phyloP scores from a whole-genome alignment of 208 protist genomes.

The Porcisia hertigi region DNA sequence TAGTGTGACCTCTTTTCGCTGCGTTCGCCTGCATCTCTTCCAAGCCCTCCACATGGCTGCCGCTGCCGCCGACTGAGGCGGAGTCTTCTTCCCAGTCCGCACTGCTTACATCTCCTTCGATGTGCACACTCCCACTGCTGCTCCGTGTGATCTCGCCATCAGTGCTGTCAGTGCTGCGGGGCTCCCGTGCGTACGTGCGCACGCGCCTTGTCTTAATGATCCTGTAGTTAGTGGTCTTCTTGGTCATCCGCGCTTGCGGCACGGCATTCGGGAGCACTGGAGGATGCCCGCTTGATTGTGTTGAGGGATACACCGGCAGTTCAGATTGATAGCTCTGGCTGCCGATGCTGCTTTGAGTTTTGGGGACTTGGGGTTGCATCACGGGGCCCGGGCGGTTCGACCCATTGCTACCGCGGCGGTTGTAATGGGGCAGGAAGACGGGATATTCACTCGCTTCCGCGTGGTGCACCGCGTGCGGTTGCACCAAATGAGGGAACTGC shows the following conservation, averaged over 20 bases:
- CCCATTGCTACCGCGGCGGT: conserved; percentile 1
- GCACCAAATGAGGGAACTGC: conserved; percentile 15
- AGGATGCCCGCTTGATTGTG: conserved; percentile 6
- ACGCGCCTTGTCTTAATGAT: conserved; percentile 23
- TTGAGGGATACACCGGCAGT: conserved; percentile 10
- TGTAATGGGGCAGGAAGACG: conserved; percentile 19
- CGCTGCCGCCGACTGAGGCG: neutral
- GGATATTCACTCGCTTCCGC: conserved; percentile 13
- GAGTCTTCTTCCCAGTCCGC: conserved; percentile 6
- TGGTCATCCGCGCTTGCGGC: conserved; percentile 6
- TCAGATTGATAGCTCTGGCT: conserved; percentile 5
- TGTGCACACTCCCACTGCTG: conserved; percentile 1
- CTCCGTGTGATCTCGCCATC: neutral
- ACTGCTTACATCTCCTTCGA: neutral
- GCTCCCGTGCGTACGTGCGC: conserved; percentile 24
- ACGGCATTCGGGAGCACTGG: neutral
- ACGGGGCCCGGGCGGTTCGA: neutral
- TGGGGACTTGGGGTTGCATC: neutral
- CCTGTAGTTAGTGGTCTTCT: conserved; percentile 20
- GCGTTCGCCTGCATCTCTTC: conserved; percentile 8
- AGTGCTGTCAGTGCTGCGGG: neutral
- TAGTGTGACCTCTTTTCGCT: neutral
- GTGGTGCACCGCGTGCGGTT: conserved; percentile 7
- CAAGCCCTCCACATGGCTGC: neutral
- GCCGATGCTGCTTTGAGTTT: conserved; percentile 7